A percentile compares a stretch with the other conserved stretches of the same genome.
Conservation (phyloP, 164 flowering plant genomes). For the Santalum album region DNA sequence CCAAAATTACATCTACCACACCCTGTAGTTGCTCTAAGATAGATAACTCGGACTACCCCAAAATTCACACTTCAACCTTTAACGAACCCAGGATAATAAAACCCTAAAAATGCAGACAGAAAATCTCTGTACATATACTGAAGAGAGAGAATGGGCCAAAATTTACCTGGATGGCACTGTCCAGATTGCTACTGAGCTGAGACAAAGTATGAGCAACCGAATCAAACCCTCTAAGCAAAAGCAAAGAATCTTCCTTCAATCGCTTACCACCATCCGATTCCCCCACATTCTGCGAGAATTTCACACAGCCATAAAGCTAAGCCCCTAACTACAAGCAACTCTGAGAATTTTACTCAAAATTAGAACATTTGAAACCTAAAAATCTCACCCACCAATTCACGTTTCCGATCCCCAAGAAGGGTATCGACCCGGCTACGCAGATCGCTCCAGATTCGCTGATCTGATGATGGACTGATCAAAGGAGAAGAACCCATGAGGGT, state of each 20-base stretch:
- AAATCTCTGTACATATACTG: no score
- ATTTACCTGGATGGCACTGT: slow-evolving; percentile 60
- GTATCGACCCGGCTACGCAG: slow-evolving; percentile 52
- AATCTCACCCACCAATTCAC: not conserved
- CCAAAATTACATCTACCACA: no score
- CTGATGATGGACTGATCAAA: slow-evolving; percentile 50
- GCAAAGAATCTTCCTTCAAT: slow-evolving; percentile 65
- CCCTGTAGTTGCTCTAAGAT: no score
- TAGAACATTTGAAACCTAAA: not conserved
- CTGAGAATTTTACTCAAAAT: not conserved
- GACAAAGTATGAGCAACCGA: slow-evolving; percentile 61
- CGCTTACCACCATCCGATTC: slow-evolving; percentile 24
- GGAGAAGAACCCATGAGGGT: slow-evolving; percentile 38
- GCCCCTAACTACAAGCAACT: not conserved
- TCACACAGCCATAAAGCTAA: slow-evolving; percentile 1
- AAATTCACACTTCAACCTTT: no score
- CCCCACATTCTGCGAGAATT: slow-evolving; percentile 21
- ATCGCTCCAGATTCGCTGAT: slow-evolving; percentile 62
- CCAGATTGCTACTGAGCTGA: slow-evolving; percentile 57
- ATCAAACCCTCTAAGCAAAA: slow-evolving; percentile 85
- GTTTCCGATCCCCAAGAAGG: slow-evolving; percentile 42
- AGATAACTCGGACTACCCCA: no score
- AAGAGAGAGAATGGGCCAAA: no score
- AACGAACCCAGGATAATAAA: no score
- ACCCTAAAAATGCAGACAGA: no score